These are phyloP conservation scores for Neonectria coccinea DNA, from an alignment of 2,329 filamentous ascomycete species.

Conservation along the genomic window DNA sequence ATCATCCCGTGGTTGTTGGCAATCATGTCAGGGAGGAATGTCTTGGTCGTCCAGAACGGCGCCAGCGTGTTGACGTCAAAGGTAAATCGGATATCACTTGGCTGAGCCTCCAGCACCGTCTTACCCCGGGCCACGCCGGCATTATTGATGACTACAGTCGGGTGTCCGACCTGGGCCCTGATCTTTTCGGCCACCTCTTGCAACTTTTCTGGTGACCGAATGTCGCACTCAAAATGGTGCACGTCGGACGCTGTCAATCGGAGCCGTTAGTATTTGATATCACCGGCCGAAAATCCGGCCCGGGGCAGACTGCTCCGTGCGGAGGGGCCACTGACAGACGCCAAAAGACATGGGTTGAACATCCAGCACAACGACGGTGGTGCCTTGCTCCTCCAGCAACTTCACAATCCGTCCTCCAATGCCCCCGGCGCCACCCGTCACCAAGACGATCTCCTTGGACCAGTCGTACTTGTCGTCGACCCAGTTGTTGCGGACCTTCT, in stretches of 20 bases:
- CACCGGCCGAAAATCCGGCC: constrained; percentile 7
- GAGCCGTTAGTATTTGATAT: constrained; percentile 25
- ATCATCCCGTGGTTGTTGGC: constrained; percentile 76
- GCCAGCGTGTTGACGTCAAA: constrained; percentile 78
- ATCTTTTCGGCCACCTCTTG: constrained; percentile 64
- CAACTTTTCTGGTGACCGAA: constrained; percentile 69
- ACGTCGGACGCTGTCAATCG: constrained; percentile 60
- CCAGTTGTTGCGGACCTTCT: constrained; percentile 53
- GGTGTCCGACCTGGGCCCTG: constrained; percentile 67
- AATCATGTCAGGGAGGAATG: constrained; percentile 76
- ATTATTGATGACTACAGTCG: constrained; percentile 79
- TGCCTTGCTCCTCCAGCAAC: constrained; percentile 71
- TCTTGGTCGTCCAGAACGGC: constrained; percentile 74
- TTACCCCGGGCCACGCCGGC: constrained; percentile 73
- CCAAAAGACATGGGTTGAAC: constrained; percentile 70
- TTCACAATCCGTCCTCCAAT: constrained; percentile 76
- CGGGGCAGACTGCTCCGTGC: constrained; percentile 9
- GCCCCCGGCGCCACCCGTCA: constrained; percentile 80
- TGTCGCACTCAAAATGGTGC: constrained; percentile 77
- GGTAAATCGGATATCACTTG: constrained; percentile 71
- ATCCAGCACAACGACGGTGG: constrained; percentile 79
- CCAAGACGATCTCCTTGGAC: constrained; percentile 75
- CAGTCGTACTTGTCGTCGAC: constrained; percentile 67
- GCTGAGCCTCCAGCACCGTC: constrained; percentile 68
- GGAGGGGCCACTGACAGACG: constrained; percentile 53